phyloP scores from a whole-genome alignment of 148 eudicot genomes.

The Persicaria maculosa region DNA sequence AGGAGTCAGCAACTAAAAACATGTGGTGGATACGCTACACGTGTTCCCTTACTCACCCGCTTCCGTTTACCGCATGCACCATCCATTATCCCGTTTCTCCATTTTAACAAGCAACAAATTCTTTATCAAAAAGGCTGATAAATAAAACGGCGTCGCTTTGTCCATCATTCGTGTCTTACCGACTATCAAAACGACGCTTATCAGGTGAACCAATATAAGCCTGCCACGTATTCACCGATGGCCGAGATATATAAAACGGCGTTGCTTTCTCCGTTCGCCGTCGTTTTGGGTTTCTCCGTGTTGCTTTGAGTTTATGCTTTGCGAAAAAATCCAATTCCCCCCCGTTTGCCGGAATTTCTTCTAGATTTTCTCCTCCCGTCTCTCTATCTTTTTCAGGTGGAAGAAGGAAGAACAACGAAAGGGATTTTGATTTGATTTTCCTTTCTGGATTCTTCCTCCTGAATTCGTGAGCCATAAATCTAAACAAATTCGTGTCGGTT shows the following conservation, averaged over 20 bases:
- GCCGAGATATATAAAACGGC: constrained; percentile 5
- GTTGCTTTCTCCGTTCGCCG: not conserved
- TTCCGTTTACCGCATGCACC: not conserved
- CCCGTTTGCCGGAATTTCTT: constrained; percentile 11
- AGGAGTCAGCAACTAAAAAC: not conserved
- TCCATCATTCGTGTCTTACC: not conserved
- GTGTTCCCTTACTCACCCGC: not conserved
- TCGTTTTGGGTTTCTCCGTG: not conserved
- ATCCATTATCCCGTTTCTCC: not conserved
- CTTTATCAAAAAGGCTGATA: not conserved
- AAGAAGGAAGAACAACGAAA: constrained; percentile 7
- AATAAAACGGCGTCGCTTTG: not conserved
- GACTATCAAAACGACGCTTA: not conserved
- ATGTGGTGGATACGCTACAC: not conserved
- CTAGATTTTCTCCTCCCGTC: constrained; percentile 5
- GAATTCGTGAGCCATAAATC: not conserved
- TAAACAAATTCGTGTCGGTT: not conserved
- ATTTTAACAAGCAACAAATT: not conserved
- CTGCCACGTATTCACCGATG: not conserved
- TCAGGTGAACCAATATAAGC: not conserved
- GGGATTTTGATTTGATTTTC: constrained; percentile 3
- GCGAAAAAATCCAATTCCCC: constrained; percentile 3
- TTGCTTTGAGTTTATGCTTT: constrained; percentile 5
- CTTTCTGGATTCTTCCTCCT: constrained; percentile 8
- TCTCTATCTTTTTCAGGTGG: not conserved